Percentiles rank a stretch among this genome's conserved stretches.
Evolutionary conservation across 495 filamentous ascomycete genomes (phyloP).

Genomic region (Penicillium daleae): DNA sequence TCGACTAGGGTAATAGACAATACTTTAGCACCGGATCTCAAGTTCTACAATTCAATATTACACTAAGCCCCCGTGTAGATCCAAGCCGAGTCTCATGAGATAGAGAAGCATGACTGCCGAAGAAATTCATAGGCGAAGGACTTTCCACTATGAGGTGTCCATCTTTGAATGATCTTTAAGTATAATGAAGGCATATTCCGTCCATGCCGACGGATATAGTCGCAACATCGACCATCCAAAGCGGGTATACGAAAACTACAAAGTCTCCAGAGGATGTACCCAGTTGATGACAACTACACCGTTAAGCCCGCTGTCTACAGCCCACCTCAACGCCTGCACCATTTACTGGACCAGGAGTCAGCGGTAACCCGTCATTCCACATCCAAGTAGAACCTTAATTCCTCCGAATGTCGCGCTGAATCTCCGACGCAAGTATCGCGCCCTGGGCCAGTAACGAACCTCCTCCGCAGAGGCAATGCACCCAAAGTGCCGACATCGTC

Average conservation of each 20-base stretch:
- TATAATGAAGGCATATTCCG: neutral
- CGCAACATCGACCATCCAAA: neutral
- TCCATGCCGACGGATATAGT: neutral
- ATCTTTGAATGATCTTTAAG: neutral
- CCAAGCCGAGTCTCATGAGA: too few relatives aligned
- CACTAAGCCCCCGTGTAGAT: too few relatives aligned
- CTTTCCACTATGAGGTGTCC: neutral
- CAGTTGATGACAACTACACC: neutral
- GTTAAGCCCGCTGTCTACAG: neutral
- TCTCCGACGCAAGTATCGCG: conserved; percentile 12
- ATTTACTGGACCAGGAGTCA: neutral
- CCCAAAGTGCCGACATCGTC: conserved; percentile 18
- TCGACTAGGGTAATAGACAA: too few relatives aligned
- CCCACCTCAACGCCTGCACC: neutral
- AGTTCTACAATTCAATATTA: too few relatives aligned
- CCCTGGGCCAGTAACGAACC: neutral
- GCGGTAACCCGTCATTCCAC: neutral
- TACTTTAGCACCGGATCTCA: too few relatives aligned
- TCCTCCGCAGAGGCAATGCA: conserved; percentile 11
- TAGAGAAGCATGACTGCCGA: too few relatives aligned
- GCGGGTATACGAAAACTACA: too few relatives aligned
- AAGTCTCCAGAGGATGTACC: too few relatives aligned
- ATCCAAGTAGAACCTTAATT: neutral
- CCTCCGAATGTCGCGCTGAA: conserved; percentile 18
- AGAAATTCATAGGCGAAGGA: too few relatives aligned